These are phyloP conservation scores for Xylariales sp. DNA, from an alignment of 2,329 filamentous ascomycete species.

Conservation along the genomic window DNA sequence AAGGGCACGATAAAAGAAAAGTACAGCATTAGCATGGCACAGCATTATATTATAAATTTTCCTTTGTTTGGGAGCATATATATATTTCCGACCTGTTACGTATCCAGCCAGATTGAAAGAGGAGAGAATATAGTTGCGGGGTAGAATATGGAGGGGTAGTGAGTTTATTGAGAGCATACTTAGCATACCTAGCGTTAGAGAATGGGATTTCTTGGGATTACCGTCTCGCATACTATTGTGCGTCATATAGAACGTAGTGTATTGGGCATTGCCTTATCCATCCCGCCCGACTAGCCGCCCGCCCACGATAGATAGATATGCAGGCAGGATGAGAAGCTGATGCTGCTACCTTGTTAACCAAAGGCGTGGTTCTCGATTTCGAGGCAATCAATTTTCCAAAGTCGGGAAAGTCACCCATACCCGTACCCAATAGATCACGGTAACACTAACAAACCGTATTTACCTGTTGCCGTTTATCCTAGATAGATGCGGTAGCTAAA, in stretches of 20 bases:
- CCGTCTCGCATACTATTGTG: not conserved
- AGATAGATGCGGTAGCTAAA: too few species aligned
- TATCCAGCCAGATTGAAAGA: not conserved
- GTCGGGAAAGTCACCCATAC: too few species aligned
- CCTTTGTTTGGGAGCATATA: slow-evolving; percentile 14
- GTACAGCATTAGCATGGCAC: slow-evolving; percentile 13
- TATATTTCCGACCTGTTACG: not conserved
- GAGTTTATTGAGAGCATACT: not conserved
- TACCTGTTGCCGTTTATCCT: too few species aligned
- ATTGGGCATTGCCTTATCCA: not conserved
- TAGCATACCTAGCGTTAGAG: slow-evolving; percentile 18
- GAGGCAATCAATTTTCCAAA: too few species aligned
- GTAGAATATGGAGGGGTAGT: not conserved
- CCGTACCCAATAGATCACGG: too few species aligned
- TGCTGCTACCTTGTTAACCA: too few species aligned
- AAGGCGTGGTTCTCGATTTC: too few species aligned
- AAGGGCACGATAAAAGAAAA: slow-evolving; percentile 23
- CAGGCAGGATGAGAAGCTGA: too few species aligned
- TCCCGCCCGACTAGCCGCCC: too few species aligned
- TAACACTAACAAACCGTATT: too few species aligned
- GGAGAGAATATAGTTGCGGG: not conserved
- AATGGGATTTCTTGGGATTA: not conserved
- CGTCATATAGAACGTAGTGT: not conserved
- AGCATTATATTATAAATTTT: slow-evolving; percentile 18
- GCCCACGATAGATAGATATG: too few species aligned